Evolutionary conservation across 1,284 basidiomycete species (phyloP), one percentile per base, ranked within the genome.

Genomic region (Sporisorium scitamineum): DNA sequence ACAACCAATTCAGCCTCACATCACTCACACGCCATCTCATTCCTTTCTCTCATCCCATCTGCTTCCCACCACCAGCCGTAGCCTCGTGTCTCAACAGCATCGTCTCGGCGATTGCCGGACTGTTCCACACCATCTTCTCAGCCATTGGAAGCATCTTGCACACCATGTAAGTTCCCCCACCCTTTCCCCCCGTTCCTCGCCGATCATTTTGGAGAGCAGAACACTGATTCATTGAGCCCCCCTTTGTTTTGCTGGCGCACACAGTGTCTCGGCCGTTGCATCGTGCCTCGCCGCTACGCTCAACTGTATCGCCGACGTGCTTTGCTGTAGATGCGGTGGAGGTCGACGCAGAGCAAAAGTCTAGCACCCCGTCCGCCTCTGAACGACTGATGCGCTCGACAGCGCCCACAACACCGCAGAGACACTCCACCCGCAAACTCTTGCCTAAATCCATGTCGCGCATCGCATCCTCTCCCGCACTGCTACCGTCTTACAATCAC

Each of bases 261-360:
- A 18, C 58, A 77, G 70, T 37, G 71, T 80, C 50, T 75, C 69
- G 34, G 78, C 76, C 10, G 67, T 80, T 34, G 62, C 71, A 1
- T 51, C 62, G 22, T 60, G 58, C 37, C 51, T 80, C 1, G 75
- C 65, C 18, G 78, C 70, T 3, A 80, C 78, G 6, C 78, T 80
- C 66, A 72, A 76, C 57, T 80, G 78, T 57, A 80, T 80, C 48
- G 78, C 78, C 45, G 78, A 80, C 51, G 72, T 80, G 9, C 61
- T 80, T 26, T 80, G 78, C 66, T 80, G 78, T 32, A 62, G 78
- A 24, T 80, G 78, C 59, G 72, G 76, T 11, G 55, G 76, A 3
- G 50, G 76, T 79, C 52, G 72, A 14, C 47, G 71, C 16, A 39
- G 37, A 16, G 20, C 44, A 8, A 75, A 75, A 41, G 61, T 70